Conservation (phyloP, 768 basidiomycete genomes). For the Candolleomyces efflorescens region DNA sequence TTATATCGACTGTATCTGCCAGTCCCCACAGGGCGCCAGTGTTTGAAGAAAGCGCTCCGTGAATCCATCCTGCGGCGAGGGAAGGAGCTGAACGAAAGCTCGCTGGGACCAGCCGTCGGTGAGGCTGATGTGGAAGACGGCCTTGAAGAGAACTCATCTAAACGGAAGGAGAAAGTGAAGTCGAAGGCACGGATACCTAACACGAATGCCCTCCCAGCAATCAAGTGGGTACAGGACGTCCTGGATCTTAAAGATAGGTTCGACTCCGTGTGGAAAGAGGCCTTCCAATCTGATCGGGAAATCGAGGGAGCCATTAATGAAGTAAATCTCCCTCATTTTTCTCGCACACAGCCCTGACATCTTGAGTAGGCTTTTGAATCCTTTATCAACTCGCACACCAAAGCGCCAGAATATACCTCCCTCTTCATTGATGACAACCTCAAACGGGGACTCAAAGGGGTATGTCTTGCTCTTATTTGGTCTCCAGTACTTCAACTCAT, state of each 20-base stretch:
- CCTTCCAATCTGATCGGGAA: conserved; percentile 70
- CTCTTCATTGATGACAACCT: conserved; percentile 96
- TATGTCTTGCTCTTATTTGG: conserved; percentile 34
- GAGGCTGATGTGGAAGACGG: conserved; percentile 26
- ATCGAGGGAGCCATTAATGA: conserved; percentile 82
- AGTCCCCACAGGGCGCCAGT: conserved; percentile 63
- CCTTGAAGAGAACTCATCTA: conserved; percentile 30
- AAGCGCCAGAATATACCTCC: conserved; percentile 92
- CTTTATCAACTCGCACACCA: conserved; percentile 85
- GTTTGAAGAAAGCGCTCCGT: conserved; percentile 63
- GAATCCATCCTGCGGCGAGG: conserved; percentile 72
- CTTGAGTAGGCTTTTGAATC: conserved; percentile 76
- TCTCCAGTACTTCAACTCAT: background rate
- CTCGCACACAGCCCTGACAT: background rate
- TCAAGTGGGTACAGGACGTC: conserved; percentile 93
- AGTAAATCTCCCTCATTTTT: conserved; percentile 36
- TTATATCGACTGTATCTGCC: conserved; percentile 72
- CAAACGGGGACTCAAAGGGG: conserved; percentile 91
- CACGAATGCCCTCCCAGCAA: conserved; percentile 53
- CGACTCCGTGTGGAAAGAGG: conserved; percentile 64
- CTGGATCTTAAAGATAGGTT: conserved; percentile 91
- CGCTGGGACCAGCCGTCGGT: conserved; percentile 29
- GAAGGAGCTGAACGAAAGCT: conserved; percentile 69
- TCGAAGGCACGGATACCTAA: conserved; percentile 41
- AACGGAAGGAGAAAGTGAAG: conserved; percentile 32